Evolutionary conservation across 441 rosid genomes (phyloP).

Genomic region (Arabidopsis hybrid): DNA sequence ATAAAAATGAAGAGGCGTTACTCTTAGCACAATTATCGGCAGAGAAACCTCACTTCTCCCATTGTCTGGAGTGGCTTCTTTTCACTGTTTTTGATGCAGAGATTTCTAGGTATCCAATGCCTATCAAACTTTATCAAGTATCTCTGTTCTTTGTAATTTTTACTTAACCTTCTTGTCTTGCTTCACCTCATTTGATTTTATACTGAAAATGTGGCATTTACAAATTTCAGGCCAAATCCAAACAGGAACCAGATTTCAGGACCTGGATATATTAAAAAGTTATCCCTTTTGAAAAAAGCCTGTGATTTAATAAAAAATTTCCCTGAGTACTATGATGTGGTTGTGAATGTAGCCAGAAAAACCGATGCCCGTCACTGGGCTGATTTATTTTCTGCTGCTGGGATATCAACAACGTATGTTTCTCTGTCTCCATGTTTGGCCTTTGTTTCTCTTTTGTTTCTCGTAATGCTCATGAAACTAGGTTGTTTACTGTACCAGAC

Average conservation of each 20-base stretch:
- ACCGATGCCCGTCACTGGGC: constrained; percentile 99
- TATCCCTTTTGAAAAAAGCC: constrained; percentile 88
- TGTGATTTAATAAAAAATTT: constrained; percentile 91
- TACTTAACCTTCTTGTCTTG: constrained; percentile 15
- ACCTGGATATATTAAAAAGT: constrained; percentile 46
- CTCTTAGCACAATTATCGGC: constrained; percentile 93
- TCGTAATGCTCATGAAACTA: constrained; percentile 1
- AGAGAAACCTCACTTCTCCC: constrained; percentile 96
- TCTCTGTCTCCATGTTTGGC: constrained; percentile 23
- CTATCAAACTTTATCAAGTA: constrained; percentile 6
- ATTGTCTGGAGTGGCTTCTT: constrained; percentile 98
- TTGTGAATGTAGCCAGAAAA: constrained; percentile 98
- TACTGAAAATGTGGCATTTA: constrained; percentile 26
- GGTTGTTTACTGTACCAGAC: constrained; percentile 7
- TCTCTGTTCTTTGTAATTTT: constrained; percentile 1
- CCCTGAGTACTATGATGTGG: constrained; percentile 92
- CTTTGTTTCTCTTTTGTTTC: neutral
- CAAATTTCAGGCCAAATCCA: constrained; percentile 62
- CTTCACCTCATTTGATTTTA: constrained; percentile 1
- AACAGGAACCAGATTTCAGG: constrained; percentile 66
- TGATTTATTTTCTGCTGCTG: constrained; percentile 93
- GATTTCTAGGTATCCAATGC: constrained; percentile 75
- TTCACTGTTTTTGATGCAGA: constrained; percentile 98
- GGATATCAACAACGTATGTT: constrained; percentile 96
- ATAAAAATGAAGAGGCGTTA: constrained; percentile 93